Conservation (phyloP, 108 stramenopile species). For the Cylindrotheca fusiformis region DNA sequence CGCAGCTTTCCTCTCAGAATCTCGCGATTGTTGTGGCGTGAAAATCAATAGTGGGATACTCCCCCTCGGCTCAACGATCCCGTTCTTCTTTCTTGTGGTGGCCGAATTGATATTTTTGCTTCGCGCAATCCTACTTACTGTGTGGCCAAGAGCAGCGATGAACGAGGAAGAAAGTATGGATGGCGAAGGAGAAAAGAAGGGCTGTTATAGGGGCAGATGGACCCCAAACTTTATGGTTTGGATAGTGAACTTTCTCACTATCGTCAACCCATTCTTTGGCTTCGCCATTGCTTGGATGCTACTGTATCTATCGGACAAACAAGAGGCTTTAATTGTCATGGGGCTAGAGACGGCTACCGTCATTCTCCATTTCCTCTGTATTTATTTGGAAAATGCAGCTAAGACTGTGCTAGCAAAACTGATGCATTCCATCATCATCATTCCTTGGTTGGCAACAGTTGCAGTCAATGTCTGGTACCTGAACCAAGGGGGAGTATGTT, state of each 20-base stretch:
- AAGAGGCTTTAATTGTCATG: conserved; percentile 9
- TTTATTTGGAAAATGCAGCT: conserved; percentile 3
- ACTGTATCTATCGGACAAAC: conserved; percentile 12
- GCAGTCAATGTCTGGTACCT: conserved; percentile 6
- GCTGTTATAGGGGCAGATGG: conserved; percentile 8
- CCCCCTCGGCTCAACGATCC: conserved; percentile 12
- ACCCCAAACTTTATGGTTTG: not conserved
- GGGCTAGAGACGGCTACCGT: conserved; percentile 11
- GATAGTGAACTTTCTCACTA: not conserved
- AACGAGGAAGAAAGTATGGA: not conserved
- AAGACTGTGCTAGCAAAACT: not conserved
- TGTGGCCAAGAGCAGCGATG: conserved; percentile 4
- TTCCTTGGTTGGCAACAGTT: conserved; percentile 15
- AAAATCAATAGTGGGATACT: conserved; percentile 6
- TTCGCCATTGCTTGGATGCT: conserved; percentile 24
- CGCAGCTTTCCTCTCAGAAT: conserved; percentile 1
- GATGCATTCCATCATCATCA: conserved; percentile 2
- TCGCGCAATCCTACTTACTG: conserved; percentile 1
- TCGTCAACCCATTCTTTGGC: conserved; percentile 27
- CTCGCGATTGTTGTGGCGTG: conserved; percentile 10
- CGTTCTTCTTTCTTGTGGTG: conserved; percentile 17
- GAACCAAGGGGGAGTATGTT: conserved; percentile 14
- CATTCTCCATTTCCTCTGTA: conserved; percentile 10
- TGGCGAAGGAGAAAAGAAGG: not conserved
- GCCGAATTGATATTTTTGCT: conserved; percentile 6